Evolutionary conservation across 495 filamentous ascomycete species (phyloP), one percentile per base, ranked within the genome.

Genomic region (Penicillium parvum): DNA sequence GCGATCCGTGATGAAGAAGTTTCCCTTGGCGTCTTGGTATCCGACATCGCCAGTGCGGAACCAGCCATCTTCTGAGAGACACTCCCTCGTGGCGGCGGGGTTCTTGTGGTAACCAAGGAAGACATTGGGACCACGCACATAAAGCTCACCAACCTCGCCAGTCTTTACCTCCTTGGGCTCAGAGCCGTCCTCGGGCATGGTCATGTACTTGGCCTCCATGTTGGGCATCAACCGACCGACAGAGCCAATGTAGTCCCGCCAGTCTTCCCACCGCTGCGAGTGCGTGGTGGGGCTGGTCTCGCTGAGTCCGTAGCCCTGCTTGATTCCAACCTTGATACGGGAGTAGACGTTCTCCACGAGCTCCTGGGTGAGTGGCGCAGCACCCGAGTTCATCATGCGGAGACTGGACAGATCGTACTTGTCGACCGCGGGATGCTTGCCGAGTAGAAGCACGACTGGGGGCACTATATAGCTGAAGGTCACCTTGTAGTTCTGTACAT

Each of bases 291-390:
- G 82, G 37, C 79, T 83, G 11, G 82, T 84, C 60, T 85, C 82
- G 4, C 86, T 90, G 70, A 91, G 85, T n/a, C 89, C 89, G 73
- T 89, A 95, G 1, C 86, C 89, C 55, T 95, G 89, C 49, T 83
- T 87, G 21, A 92, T 74, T 29, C 83, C 83, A 28, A 94, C 69
- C 32, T 80, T 79, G 37, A 92, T 74, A 9, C 90, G 77, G 4
- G 76, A 55, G 68, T 88, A 89, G 7, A 94, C 81, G 11, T 81
- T 75, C 42, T 90, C 79, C 5, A 90, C 85, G 2, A 98, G 71
- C 37, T 96, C 90, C 15, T 75, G 69, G 0, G 88, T 94, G 27
- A 97, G 68, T 1, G 92, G 92, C 3, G 92, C 92, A 1, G 91
- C 92, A 6, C 89, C 92, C 2, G 81, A 90, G 65, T 87, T 94